A percentile compares a stretch with the other conserved stretches of the same genome.
phyloP scores from a whole-genome alignment of 306 rosid genomes.

The Cicer chorassanicum region DNA sequence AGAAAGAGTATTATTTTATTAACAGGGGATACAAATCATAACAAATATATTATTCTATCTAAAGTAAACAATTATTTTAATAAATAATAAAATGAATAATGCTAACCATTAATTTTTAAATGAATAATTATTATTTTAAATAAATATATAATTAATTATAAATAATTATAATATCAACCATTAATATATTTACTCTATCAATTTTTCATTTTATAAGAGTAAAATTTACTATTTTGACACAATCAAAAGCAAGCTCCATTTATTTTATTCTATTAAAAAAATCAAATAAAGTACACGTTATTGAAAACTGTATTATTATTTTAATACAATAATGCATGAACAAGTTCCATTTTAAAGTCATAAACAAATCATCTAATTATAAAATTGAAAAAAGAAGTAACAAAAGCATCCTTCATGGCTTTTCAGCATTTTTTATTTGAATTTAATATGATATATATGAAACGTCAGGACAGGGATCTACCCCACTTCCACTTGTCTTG shows the following conservation, averaged over 20 bases:
- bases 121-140: no score
- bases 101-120: no score
- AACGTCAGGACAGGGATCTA: conserved; percentile 51
- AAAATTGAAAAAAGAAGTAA: conserved; percentile 35
- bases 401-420: conserved; percentile 48
- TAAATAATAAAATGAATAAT: no score
- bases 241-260: conserved; percentile 41
- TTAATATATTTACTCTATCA: no score
- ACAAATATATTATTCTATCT: no score
- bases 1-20: no score
- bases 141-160: no score
- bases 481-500: conserved; percentile 52
- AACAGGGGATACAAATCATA: no score
- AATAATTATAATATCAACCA: no score
- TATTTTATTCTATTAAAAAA: conserved; percentile 33
- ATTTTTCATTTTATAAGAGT: no score
- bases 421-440: conserved; percentile 45
- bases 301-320: conserved; percentile 22
- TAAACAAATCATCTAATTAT: conserved; percentile 45
- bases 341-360: conserved; percentile 27
- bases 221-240: conserved; percentile 40
- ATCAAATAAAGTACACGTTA: conserved; percentile 46
- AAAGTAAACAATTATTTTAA: no score
- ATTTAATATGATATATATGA: conserved; percentile 29
- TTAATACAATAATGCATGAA: conserved; percentile 39